Percentiles rank a stretch among this genome's conserved stretches.
Conservation (phyloP, 768 basidiomycete species). For the Daedaleopsis nitida region DNA sequence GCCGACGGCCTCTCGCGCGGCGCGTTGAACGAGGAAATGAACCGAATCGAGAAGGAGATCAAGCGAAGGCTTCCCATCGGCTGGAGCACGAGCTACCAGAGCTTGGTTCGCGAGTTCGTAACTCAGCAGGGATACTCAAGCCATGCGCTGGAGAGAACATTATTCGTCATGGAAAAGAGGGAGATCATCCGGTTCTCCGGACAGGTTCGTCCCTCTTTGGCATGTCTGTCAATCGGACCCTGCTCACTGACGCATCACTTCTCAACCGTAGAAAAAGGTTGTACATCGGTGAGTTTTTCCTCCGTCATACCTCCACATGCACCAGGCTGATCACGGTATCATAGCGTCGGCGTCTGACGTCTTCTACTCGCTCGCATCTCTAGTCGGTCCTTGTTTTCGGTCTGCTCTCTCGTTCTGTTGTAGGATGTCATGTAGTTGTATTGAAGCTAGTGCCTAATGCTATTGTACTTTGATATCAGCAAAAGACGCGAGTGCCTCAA, state of each 20-base stretch:
- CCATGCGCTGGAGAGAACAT: slow-evolving; percentile 87
- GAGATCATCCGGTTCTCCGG: slow-evolving; percentile 92
- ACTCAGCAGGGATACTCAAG: slow-evolving; percentile 87
- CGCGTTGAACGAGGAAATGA: slow-evolving; percentile 93
- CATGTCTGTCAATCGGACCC: background rate
- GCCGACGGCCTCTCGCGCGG: slow-evolving; percentile 90
- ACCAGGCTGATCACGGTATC: background rate
- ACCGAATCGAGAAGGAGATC: slow-evolving; percentile 85
- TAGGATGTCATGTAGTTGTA: slow-evolving; percentile 15
- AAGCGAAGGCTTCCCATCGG: slow-evolving; percentile 84
- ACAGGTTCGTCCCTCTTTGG: slow-evolving; percentile 35
- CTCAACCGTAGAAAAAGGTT: slow-evolving; percentile 50
- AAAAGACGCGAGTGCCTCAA: background rate
- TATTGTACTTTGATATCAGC: slow-evolving; percentile 4
- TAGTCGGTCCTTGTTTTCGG: slow-evolving; percentile 1
- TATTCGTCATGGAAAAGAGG: slow-evolving; percentile 92
- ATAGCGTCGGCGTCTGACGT: slow-evolving; percentile 11
- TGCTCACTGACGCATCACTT: slow-evolving; percentile 1
- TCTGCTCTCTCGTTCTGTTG: slow-evolving; percentile 10
- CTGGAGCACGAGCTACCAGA: slow-evolving; percentile 97
- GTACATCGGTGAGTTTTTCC: slow-evolving; percentile 43
- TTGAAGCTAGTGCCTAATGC: slow-evolving; percentile 4
- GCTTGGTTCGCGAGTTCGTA: slow-evolving; percentile 90
- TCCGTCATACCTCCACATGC: too few species aligned
- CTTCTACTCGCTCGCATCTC: background rate